A percentile compares a stretch with the other conserved stretches of the same genome.
phyloP scores from a whole-genome alignment of 2,329 filamentous ascomycete genomes.

The Exophiala sp. region DNA sequence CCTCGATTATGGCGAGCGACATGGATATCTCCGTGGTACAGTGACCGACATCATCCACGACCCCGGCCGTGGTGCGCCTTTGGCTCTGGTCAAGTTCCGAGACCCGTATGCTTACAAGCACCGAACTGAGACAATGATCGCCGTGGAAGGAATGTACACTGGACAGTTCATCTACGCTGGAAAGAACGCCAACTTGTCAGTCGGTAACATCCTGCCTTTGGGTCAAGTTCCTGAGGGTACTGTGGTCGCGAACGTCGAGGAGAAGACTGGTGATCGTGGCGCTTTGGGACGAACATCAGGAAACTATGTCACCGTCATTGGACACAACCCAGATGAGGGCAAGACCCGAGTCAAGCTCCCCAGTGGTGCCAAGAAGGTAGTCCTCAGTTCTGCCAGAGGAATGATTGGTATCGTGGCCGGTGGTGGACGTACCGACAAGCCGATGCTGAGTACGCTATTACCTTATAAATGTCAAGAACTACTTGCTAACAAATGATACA shows the following conservation, averaged over 20 bases:
- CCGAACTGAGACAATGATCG: constrained; percentile 98
- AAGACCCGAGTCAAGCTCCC: constrained; percentile 99
- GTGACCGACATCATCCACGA: constrained; percentile 99
- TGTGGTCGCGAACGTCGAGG: constrained; percentile 98
- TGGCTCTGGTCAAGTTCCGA: constrained; percentile 94
- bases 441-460: constrained; percentile 68
- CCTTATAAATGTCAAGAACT: constrained; percentile 1
- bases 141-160: constrained; percentile 99
- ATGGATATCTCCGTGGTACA: constrained; percentile 94
- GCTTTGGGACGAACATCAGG: constrained; percentile 93
- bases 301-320: constrained; percentile 98
- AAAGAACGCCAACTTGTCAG: constrained; percentile 94
- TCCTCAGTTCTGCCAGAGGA: constrained; percentile 83
- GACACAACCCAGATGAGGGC: constrained; percentile 97
- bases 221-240: constrained; percentile 97
- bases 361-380: constrained; percentile 97
- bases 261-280: constrained; percentile 97
- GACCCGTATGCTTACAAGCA: constrained; percentile 98
- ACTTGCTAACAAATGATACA: constrained; percentile 47
- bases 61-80: constrained; percentile 92
- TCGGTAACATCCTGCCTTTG: constrained; percentile 96
- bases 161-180: constrained; percentile 99
- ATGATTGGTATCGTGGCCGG: constrained; percentile 99
- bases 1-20: constrained; percentile 92
- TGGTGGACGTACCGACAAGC: constrained; percentile 99